Base-by-base conservation (phyloP, 2,329 filamentous ascomycete species). In the Pseudonectria foliicola region DNA sequence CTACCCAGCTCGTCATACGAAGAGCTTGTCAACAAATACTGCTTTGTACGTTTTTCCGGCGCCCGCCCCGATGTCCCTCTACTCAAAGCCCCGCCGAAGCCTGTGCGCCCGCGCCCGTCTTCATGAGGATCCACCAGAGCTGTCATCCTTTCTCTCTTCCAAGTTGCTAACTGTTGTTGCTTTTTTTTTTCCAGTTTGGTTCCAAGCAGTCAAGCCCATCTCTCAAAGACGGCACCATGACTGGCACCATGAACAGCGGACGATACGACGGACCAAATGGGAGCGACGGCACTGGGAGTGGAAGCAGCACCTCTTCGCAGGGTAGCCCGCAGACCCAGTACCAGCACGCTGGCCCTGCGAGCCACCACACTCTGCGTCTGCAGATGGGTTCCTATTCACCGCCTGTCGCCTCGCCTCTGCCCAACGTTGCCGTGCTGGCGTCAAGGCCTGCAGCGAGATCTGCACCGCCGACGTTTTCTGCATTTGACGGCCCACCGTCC, bases 1-100 rank as follows among this genome's bases (percentile, higher is more conserved):
- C 81, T 95, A 47, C 77, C 89, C 41, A 93, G 88, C 45, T 80
- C 86, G 41, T 89, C 90, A 40, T 96, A 98, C 61, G 86, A 93
- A 65, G 92, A 98, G 66, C 76, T 98, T 47, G 84, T 98, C 62
- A 89, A 94, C 71, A 95, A 94, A 71, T 98, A 95, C 73, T 98
- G 92, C 75, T 98, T 96, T 78, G 90, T 95, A 90, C 80, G 90
- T 94, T 74, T 74, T 57, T 63, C 62, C 47, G 58, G 59, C 49
- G 47, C 54, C 34, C 52, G 52, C 38, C 48, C 51, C 53, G 53
- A 46, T 50, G 46, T 48, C 33, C 29, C 43, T 21, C 43, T 30
- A 46, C 42, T 35, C 39, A 34, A 36, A 37, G 37, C 32, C 39
- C 44, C 35, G 38, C 36, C 41, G 18, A 21, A 21, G 18, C 18